phyloP scores from a whole-genome alignment of 164 flowering plant genomes.

The Sedum album region DNA sequence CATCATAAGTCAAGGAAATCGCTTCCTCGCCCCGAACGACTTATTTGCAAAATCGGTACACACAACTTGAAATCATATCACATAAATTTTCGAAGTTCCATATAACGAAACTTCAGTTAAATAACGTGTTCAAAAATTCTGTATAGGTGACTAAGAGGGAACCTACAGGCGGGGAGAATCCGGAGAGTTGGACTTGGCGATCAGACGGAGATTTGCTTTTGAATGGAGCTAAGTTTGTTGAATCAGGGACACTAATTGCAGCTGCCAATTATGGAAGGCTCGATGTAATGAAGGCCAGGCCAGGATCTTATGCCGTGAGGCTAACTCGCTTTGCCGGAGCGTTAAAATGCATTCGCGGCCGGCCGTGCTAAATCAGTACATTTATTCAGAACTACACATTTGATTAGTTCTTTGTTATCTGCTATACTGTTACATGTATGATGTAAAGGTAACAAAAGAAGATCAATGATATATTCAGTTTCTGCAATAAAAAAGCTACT shows the following conservation, averaged over 20 bases:
- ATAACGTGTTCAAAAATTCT: background rate
- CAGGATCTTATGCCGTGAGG: constrained; percentile 23
- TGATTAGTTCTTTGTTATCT: background rate
- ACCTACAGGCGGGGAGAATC: constrained; percentile 16
- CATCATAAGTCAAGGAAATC: constrained; percentile 57
- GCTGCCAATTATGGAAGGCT: constrained; percentile 2
- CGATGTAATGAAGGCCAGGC: constrained; percentile 25
- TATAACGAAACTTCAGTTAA: background rate
- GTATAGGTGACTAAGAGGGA: constrained; percentile 39
- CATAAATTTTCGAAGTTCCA: background rate
- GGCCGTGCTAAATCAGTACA: constrained; percentile 15
- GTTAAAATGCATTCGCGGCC: constrained; percentile 20
- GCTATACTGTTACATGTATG: background rate
- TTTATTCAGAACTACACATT: background rate
- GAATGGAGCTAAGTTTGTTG: constrained; percentile 38
- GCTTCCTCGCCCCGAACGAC: constrained; percentile 43
- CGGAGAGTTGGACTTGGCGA: constrained; percentile 47
- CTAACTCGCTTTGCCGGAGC: constrained; percentile 41
- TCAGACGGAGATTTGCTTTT: constrained; percentile 34
- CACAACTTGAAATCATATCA: background rate
- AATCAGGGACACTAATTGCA: constrained; percentile 32
- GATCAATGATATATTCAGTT: background rate
- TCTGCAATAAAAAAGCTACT: background rate
- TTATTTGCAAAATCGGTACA: constrained; percentile 20
- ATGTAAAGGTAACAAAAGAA: background rate